Base-by-base conservation (phyloP, 306 rosid genomes). In the Abrus pulchellus region DNA sequence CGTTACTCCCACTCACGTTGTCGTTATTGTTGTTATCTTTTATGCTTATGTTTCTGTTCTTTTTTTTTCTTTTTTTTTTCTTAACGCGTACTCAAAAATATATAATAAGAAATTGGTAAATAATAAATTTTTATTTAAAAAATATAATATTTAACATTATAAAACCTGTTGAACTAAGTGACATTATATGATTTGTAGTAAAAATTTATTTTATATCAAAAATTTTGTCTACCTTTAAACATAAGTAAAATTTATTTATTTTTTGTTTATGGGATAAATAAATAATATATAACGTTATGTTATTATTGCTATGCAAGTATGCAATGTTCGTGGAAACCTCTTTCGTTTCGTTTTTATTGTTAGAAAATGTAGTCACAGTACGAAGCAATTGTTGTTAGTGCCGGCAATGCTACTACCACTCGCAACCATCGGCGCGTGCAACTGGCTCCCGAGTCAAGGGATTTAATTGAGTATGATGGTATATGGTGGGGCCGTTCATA, bases 1-100 rank as follows among this genome's bases (percentile, higher is more conserved):
- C 11, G 71, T 64, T 83, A 32, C 70, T 49, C 34, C 83, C 57
- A 75, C 67, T 34, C 59, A 72, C 80, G 81, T 77, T 59, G 64
- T 6, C 6, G 20, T 67, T 38, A 2, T 55, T 65, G 32, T 36
- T 65, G 43, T 64, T 30, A 14, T 10, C 52, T 61, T 28, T n/a
- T 29, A 30, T 20, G 4, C 4, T 27, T 6, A 28, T 9, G 33
- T 49, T 60, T 50, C 32, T 44, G 14, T 76, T 59, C 30, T 60
- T 1, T 38, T 56, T 6, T 20, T 41, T 12, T 11, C 8, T 12
- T 33, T 61, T 32, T 2, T 9, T 10, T 34, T 62, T 62, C 48
- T 20, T 20, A 20, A 20, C 20, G 20, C 20, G 20, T 20, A 20
- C 20, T 20, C 20, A 20, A 20, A 20, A 20, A 20, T 20, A 20